Base-by-base conservation (phyloP, 306 rosid genomes). In the Lupinus albus region DNA sequence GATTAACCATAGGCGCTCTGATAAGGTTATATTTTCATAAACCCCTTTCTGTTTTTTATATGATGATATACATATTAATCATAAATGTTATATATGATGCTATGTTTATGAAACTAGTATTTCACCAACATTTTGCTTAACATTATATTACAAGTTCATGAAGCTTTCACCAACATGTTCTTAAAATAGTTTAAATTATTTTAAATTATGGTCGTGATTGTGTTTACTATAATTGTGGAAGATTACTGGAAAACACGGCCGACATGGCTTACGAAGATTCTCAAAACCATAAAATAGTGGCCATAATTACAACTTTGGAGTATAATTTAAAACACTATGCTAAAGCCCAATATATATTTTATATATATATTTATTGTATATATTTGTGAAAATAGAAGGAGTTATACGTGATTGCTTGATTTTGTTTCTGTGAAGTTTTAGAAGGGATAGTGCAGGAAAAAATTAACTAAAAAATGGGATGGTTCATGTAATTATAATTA, bases 1-100 rank as follows among this genome's bases (percentile, higher is more conserved):
- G 89, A 89, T 93, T 69, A 88, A 88, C 13, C 71, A 83, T 55
- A 84, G 97, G 70, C 97, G 96, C 74, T 82, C 99, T 45, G 86
- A 84, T 58, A 93, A 88, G 99, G 99, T n/a, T n/a, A n/a, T 93
- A 75, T 65, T 44, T 39, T 12, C 3, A 11, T 3, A n/a, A 7
- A 14, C 36, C 8, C 12, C 30, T 6, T 18, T 57, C 14, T 41
- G 30, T 41, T 21, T 16, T 59, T 14, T 2, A 28, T 28, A 2
- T n/a, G 0, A 6, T 4, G 3, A 11, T 14, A 11, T 6, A 42
- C 13, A 42, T 42, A 42, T 42, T 39, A 39, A 39, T 12, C 16
- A 13, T 45, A 25, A 49, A 45, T 36, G 8, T 38, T 7, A 18
- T 51, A 51, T n/a, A n/a, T n/a, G n/a, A n/a, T n/a, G n/a, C 8